phyloP scores from a whole-genome alignment of 192 early-diverging fungal genomes.

The Radiomyces spectabilis region DNA sequence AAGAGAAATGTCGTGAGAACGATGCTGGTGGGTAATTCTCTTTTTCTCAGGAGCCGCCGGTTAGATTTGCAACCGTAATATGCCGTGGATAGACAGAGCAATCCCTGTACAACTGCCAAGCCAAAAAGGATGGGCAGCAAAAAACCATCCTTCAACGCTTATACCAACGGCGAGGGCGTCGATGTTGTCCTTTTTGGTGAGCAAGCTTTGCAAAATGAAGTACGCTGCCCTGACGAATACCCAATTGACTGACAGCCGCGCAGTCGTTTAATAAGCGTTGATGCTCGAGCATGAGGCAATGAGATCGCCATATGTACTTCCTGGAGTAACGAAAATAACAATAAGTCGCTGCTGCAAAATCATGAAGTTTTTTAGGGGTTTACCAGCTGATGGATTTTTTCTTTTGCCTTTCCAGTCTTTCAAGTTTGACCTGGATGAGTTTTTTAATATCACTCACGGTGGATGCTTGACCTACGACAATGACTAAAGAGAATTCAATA shows the following conservation, averaged over 20 bases:
- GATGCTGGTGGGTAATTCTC: too few relatives aligned
- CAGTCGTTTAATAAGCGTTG: constrained; percentile 10
- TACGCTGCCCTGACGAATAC: constrained; percentile 10
- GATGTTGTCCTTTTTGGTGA: too few relatives aligned
- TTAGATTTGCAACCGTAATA: too few relatives aligned
- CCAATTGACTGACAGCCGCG: constrained; percentile 13
- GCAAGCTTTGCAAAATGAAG: constrained; percentile 15
- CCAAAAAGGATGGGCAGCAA: too few relatives aligned
- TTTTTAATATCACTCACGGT: constrained; percentile 15
- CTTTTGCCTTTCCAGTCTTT: background rate
- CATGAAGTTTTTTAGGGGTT: background rate
- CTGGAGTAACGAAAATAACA: constrained; percentile 2
- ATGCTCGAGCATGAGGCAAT: constrained; percentile 11
- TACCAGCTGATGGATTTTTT: constrained; percentile 20
- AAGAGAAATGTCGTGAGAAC: too few relatives aligned
- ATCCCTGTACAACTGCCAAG: too few relatives aligned
- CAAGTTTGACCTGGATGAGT: background rate
- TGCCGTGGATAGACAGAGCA: too few relatives aligned
- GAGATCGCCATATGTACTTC: constrained; percentile 24
- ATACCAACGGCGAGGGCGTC: too few relatives aligned
- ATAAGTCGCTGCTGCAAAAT: background rate
- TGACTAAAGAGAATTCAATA: background rate
- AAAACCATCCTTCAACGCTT: too few relatives aligned
- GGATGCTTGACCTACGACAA: constrained; percentile 14
- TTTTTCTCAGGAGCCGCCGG: too few relatives aligned